phyloP scores from a whole-genome alignment of 2,329 filamentous ascomycete genomes.

The Diplocarpon rosae region DNA sequence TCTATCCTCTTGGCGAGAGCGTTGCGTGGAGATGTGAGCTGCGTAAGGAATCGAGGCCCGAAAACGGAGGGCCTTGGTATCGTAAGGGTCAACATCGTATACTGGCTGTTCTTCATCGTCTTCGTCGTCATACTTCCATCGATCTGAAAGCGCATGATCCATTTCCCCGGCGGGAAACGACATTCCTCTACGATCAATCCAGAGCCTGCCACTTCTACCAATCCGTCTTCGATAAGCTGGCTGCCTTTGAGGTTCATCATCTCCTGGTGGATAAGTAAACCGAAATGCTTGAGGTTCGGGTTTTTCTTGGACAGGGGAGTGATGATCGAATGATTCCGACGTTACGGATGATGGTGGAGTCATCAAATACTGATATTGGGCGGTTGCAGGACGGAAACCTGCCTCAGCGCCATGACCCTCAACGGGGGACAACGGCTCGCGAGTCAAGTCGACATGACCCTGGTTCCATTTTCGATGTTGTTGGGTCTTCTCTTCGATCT shows the following conservation, averaged over 20 bases:
- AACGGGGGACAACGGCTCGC: constrained; percentile 71
- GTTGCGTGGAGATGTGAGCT: constrained; percentile 21
- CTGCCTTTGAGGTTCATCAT: constrained; percentile 22
- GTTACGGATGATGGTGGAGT: constrained; percentile 44
- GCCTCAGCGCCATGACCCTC: constrained; percentile 50
- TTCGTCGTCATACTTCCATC: constrained; percentile 81
- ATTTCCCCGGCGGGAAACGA: constrained; percentile 38
- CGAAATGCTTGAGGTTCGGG: constrained; percentile 18
- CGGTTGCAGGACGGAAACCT: constrained; percentile 61
- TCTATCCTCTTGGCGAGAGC: constrained; percentile 17
- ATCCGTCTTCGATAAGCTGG: constrained; percentile 74
- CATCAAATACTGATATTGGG: constrained; percentile 56
- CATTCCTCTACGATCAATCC: constrained; percentile 76
- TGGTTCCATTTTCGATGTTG: constrained; percentile 90
- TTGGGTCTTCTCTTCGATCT: constrained; percentile 77
- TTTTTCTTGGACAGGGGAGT: constrained; percentile 22
- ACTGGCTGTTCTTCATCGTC: constrained; percentile 66
- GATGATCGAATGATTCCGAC: constrained; percentile 28
- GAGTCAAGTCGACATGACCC: constrained; percentile 78
- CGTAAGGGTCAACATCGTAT: constrained; percentile 66
- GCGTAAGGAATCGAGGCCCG: constrained; percentile 34
- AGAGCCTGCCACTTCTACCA: constrained; percentile 72
- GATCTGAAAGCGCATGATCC: constrained; percentile 43
- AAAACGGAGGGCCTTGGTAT: constrained; percentile 48
- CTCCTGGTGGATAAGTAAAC: constrained; percentile 22